Evolutionary conservation across 2,329 filamentous ascomycete genomes (phyloP), one percentile per base, ranked within the genome.

Genomic region (Fusarium bulbicola): DNA sequence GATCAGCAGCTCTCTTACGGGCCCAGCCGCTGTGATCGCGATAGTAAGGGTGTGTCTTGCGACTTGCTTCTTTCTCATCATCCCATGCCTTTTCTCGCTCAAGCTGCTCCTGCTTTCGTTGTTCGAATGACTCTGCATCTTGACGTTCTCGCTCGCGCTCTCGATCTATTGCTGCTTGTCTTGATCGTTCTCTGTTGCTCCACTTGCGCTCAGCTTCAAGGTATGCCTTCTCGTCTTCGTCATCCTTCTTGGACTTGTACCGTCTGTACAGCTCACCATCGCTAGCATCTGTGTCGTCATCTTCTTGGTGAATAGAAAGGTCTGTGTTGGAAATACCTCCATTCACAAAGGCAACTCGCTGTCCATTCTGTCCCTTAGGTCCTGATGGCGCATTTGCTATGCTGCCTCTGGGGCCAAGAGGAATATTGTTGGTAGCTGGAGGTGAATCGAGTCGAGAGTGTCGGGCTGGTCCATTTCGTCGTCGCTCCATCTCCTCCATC

Each of bases 121-220:
- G 88, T 70, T 91, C 88, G 6, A 89, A 81, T 24, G 90, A 90
- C 30, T 90, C 89, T 7, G 89, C 88, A 74, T 97, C 93, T 56
- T 93, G 91, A 70, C 90, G 90, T 78, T 97, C 94, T 16, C 94
- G 91, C 34, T 92, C 92, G 76, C 90, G 91, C 79, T 98, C 95
- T 66, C 96, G 91, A 74, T 97, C 93, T 28, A 98, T 85, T 0
- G 96, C 95, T 9, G 94, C 93, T 20, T 93, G 92, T 45, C 94
- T 90, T 68, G 93, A 93, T 60, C 92, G 90, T 81, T 99, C 96
- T 49, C 95, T 91, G 80, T 97, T 97, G 32, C 94, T 86, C 95
- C 95, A 98, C 70, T 94, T 92, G 36, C 94, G 91, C 80, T 98
- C 94, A 47, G 95, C 92, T 76, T 97, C 95, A 1, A 93, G 86